Percentiles rank a stretch among this genome's conserved stretches.
Evolutionary conservation across 2,329 filamentous ascomycete genomes (phyloP).

Genomic region (Exophiala xenobiotica): DNA sequence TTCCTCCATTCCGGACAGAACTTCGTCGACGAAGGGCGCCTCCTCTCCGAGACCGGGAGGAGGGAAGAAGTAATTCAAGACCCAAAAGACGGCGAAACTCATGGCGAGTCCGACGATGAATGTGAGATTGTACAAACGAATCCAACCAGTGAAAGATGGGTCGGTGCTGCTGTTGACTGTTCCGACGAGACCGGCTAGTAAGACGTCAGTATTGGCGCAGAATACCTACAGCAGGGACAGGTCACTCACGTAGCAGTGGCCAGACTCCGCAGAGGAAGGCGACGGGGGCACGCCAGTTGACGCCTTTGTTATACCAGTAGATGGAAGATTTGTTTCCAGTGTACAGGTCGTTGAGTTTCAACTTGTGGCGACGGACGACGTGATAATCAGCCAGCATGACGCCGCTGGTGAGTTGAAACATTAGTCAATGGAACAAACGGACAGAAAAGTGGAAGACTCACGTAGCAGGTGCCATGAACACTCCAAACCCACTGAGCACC

Average conservation of each 20-base stretch:
- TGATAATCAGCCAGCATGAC: conserved; percentile 50
- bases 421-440: no score
- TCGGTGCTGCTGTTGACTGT: conserved; percentile 24
- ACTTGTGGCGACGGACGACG: conserved; percentile 39
- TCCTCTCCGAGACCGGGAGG: conserved; percentile 26
- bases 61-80: conserved; percentile 24
- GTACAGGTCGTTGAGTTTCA: conserved; percentile 47
- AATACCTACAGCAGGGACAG: no score
- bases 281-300: conserved; percentile 45
- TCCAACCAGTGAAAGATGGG: conserved; percentile 23
- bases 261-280: conserved; percentile 32
- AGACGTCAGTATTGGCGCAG: background rate
- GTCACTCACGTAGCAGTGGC: conserved; percentile 21
- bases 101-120: conserved; percentile 31
- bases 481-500: conserved; percentile 44
- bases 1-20: conserved; percentile 14
- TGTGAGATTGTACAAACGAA: conserved; percentile 31
- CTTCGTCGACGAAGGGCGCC: conserved; percentile 25
- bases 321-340: conserved; percentile 33
- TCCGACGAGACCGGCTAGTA: conserved; percentile 27
- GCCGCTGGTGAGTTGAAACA: no score
- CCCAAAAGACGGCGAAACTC: conserved; percentile 25
- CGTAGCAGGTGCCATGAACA: conserved; percentile 50
- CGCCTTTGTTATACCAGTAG: conserved; percentile 44
- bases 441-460: conserved; percentile 5